Evolutionary conservation across 768 basidiomycete species (phyloP).

Genomic region (Rubroboletus pulcherrimus): DNA sequence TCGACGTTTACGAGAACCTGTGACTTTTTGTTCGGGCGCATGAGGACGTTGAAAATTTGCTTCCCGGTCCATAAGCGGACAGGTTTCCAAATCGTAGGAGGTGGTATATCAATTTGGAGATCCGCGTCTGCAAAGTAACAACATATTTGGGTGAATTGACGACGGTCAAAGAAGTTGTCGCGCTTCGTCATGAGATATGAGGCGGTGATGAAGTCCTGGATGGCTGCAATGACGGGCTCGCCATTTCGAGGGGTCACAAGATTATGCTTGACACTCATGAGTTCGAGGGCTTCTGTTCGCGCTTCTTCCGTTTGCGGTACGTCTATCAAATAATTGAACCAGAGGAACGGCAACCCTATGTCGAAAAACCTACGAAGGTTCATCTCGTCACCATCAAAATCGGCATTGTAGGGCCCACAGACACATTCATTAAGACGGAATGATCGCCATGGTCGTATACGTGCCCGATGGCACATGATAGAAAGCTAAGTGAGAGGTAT

Average conservation of each 20-base stretch:
- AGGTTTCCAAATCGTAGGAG: slow-evolving; percentile 93
- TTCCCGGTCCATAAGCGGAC: slow-evolving; percentile 95
- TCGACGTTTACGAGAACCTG: slow-evolving; percentile 92
- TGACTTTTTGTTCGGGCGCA: slow-evolving; percentile 85
- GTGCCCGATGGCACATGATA: slow-evolving; percentile 98
- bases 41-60: slow-evolving; percentile 95
- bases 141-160: slow-evolving; percentile 95
- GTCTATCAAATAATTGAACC: slow-evolving; percentile 45
- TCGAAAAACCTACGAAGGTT: slow-evolving; percentile 74
- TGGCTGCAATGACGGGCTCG: slow-evolving; percentile 98
- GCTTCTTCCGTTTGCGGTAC: slow-evolving; percentile 99
- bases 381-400: slow-evolving; percentile 99
- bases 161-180: slow-evolving; percentile 89
- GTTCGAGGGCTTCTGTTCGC: slow-evolving; percentile 90
- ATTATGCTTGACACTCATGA: slow-evolving; percentile 97
- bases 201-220: slow-evolving; percentile 99
- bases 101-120: slow-evolving; percentile 91
- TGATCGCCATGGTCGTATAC: slow-evolving; percentile 95
- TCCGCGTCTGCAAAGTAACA: slow-evolving; percentile 91
- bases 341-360: neutral
- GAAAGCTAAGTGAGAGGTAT: slow-evolving; percentile 58
- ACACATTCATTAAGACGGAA: slow-evolving; percentile 99
- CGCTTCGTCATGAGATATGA: slow-evolving; percentile 92
- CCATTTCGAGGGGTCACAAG: slow-evolving; percentile 97
- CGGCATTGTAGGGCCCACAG: slow-evolving; percentile 97